Base-by-base conservation (phyloP, 495 filamentous ascomycete genomes). In the Aspergillus bertholletiae region DNA sequence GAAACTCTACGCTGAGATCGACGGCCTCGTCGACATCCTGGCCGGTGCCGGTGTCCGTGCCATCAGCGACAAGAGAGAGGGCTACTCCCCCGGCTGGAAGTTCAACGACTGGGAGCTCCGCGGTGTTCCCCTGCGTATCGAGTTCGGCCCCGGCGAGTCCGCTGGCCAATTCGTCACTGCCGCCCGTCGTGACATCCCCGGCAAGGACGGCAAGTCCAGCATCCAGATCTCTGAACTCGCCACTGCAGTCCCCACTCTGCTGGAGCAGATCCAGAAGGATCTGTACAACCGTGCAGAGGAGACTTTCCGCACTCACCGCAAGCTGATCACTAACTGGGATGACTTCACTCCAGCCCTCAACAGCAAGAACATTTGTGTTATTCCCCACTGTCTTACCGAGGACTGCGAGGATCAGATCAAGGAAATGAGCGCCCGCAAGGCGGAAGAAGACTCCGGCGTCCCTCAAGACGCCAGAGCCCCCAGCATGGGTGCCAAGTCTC, bases 61-160 rank as follows among this genome's bases (percentile, higher is more conserved):
- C 32, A 83, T 90, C 39, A 82, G 83, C 53, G 94, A 98, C 69
- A 74, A 79, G 57, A 84, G 94, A 39, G 90, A 96, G 7, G 85
- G 84, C 53, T 92, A 96, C 77, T 92, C 89, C 53, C 91, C 94
- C 13, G 93, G 89, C 57, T 96, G 86, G 83, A 97, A 98, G 72
- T 97, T 97, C 80, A 94, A 94, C 77, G 89, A 97, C 73, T 96
- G 88, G 88, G 95, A 98, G 72, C 77, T 96, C 54, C 92, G 90
- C 71, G 94, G 94, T 68, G 86, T 97, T 13, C 94, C 95, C 15
- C 76, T 98, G 27, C 90, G 95, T 34, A 78, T 98, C 46, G 94
- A 97, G 70, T 94, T 95, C 66, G 95, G 95, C 34, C 94, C 94
- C 46, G 94, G 94, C 70, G 94, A 97, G 67, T 84, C 85, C 2